phyloP scores from a whole-genome alignment of 768 basidiomycete genomes.

The Boletus vermiculosoides region DNA sequence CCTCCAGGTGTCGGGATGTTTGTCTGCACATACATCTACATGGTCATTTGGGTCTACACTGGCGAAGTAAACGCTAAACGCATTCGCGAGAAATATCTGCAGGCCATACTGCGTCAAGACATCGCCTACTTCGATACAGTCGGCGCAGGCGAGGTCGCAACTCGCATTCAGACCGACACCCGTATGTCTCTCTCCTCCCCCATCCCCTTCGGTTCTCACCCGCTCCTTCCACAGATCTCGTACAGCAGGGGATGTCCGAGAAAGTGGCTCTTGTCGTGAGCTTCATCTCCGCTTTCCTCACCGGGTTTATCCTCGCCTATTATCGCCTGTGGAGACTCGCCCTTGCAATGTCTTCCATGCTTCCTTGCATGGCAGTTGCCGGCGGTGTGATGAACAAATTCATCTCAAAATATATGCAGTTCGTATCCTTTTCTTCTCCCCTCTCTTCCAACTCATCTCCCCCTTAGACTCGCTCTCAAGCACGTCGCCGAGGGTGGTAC shows the following conservation, averaged over 20 bases:
- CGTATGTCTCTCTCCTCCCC: slow-evolving; percentile 43
- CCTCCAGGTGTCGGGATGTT: slow-evolving; percentile 69
- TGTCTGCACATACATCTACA: slow-evolving; percentile 69
- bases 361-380: slow-evolving; percentile 78
- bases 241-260: slow-evolving; percentile 90
- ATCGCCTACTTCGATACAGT: slow-evolving; percentile 89
- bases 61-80: slow-evolving; percentile 82
- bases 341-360: slow-evolving; percentile 74
- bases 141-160: slow-evolving; percentile 91
- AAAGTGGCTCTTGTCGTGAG: slow-evolving; percentile 72
- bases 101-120: slow-evolving; percentile 79
- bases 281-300: slow-evolving; percentile 68
- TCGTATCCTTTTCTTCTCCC: slow-evolving; percentile 28
- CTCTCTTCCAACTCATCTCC: slow-evolving; percentile 1
- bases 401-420: slow-evolving; percentile 65
- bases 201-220: background rate
- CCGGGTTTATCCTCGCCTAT: slow-evolving; percentile 79
- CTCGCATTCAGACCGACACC: slow-evolving; percentile 86
- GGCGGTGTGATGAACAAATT: slow-evolving; percentile 73
- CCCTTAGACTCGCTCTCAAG: slow-evolving; percentile 59
- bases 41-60: slow-evolving; percentile 68
- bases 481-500: slow-evolving; percentile 77
- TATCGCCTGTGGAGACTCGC: slow-evolving; percentile 76
- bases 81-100: slow-evolving; percentile 79
- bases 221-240: slow-evolving; percentile 55